phyloP scores from a whole-genome alignment of 805 yeast genomes.

The Myxozyma kluyveri region DNA sequence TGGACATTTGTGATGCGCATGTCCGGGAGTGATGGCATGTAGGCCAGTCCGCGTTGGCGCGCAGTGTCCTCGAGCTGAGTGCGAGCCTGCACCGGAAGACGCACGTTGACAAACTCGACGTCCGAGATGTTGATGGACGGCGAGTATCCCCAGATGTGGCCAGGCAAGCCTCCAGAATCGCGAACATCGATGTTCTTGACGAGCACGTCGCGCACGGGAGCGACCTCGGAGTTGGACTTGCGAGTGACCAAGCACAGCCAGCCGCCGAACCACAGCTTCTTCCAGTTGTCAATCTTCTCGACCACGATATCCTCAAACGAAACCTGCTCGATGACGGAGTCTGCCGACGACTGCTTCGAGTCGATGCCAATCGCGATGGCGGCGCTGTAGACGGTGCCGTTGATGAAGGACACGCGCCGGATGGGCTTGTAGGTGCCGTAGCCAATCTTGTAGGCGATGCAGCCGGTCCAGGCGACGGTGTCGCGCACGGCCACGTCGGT shows the following conservation, averaged over 20 bases:
- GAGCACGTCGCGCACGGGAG: slow-evolving; percentile 4
- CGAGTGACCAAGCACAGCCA: slow-evolving; percentile 17
- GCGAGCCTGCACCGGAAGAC: neutral
- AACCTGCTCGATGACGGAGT: slow-evolving; percentile 3
- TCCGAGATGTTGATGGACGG: neutral
- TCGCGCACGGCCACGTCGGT: slow-evolving; percentile 10
- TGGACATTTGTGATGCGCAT: neutral
- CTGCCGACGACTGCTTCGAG: slow-evolving; percentile 1
- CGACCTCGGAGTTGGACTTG: slow-evolving; percentile 6
- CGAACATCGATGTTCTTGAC: slow-evolving; percentile 6
- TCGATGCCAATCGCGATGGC: slow-evolving; percentile 20
- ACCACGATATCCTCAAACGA: slow-evolving; percentile 5
- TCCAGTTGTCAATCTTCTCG: slow-evolving; percentile 15
- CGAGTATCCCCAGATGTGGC: slow-evolving; percentile 11
- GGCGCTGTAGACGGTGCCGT: slow-evolving; percentile 16
- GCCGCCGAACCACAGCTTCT: slow-evolving; percentile 10
- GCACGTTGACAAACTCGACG: slow-evolving; percentile 2
- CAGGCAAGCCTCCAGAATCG: slow-evolving; percentile 16
- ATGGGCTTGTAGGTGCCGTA: slow-evolving; percentile 15
- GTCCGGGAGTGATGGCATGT: too few species aligned
- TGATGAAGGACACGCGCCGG: neutral
- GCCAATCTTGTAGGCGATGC: slow-evolving; percentile 22
- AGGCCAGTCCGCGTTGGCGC: too few species aligned
- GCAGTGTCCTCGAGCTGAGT: too few species aligned
- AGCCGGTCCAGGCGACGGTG: slow-evolving; percentile 23